These are phyloP conservation scores for Verticillium zaregamsianum DNA, from an alignment of 2,329 filamentous ascomycete genomes.

Conservation along the genomic window DNA sequence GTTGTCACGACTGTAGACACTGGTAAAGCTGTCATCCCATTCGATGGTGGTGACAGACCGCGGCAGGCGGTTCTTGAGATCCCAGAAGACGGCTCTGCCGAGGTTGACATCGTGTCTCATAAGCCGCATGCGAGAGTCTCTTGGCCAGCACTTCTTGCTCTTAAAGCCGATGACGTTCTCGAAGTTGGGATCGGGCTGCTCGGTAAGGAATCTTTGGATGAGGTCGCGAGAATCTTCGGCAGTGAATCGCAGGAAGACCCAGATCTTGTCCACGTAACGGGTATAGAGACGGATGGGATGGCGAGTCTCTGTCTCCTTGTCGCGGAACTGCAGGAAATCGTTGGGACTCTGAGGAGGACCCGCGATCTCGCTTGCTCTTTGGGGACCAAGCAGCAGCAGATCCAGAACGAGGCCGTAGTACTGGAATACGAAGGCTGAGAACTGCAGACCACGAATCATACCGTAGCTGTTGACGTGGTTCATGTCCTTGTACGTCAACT, in stretches of 20 bases:
- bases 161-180: conserved; percentile 99
- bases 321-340: conserved; percentile 95
- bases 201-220: conserved; percentile 95
- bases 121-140: conserved; percentile 93
- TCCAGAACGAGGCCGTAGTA: conserved; percentile 97
- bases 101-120: conserved; percentile 99
- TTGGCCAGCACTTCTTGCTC: conserved; percentile 99
- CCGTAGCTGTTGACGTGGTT: conserved; percentile 99
- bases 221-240: conserved; percentile 93
- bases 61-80: conserved; percentile 93
- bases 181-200: conserved; percentile 97
- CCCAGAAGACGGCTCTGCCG: conserved; percentile 97
- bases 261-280: conserved; percentile 96
- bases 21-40: conserved; percentile 98
- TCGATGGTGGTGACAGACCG: conserved; percentile 95
- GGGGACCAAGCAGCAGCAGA: conserved; percentile 82
- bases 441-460: conserved; percentile 95
- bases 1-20: conserved; percentile 96
- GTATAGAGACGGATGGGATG: conserved; percentile 98
- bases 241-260: conserved; percentile 92
- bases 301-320: conserved; percentile 83
- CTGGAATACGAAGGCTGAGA: conserved; percentile 98
- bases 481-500: conserved; percentile 99
- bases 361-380: conserved; percentile 96
- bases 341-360: conserved; percentile 91